Base-by-base conservation (phyloP, 192 early-diverging fungal species). In the Entrophospora sp. region DNA sequence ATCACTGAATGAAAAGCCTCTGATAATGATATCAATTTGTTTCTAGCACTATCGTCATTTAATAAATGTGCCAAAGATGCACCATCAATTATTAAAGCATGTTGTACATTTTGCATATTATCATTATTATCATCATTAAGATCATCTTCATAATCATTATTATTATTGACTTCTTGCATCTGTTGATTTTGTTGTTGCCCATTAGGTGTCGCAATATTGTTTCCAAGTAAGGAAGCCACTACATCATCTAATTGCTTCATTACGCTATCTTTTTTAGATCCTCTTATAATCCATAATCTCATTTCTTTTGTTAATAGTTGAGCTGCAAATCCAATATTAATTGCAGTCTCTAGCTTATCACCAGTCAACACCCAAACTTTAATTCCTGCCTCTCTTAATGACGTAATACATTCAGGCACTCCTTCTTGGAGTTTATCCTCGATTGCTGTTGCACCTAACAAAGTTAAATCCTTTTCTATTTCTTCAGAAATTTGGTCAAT, bases 361-460 rank as follows among this genome's bases (percentile, higher is more conserved):
- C 96, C 96, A 0, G 96, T 98, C 52, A 98, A 74, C 3, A 98
- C 94, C 96, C 96, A 98, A 44, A 98, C 85, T 70, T 93, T 92
- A 69, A 98, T 93, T 1, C 93, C 92, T 0, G 93, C 92, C 37
- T 84, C 78, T 1, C 87, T 76, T 25, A 98, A 79, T 0, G 86
- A 74, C 3, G 82, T 90, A 62, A 98, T 96, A 38, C 85, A 84
- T 27, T 95, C 88, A 0, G 96, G 96, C 1, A 98, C 96, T 10
- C 89, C 91, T 55, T 98, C 93, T 68, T 98, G n/a, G n/a, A n/a
- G n/a, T n/a, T n/a, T n/a, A n/a, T n/a, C n/a, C n/a, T n/a, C n/a
- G n/a, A n/a, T n/a, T 0, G 91, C 96, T 0, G 96, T 95, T 0
- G 92, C 93, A 2, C 96, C 96, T 53, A 94, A 78, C 25, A 98